Evolutionary conservation across 2,329 filamentous ascomycete genomes (phyloP), one percentile per base, ranked within the genome.

Genomic region (Penicillium sp.): DNA sequence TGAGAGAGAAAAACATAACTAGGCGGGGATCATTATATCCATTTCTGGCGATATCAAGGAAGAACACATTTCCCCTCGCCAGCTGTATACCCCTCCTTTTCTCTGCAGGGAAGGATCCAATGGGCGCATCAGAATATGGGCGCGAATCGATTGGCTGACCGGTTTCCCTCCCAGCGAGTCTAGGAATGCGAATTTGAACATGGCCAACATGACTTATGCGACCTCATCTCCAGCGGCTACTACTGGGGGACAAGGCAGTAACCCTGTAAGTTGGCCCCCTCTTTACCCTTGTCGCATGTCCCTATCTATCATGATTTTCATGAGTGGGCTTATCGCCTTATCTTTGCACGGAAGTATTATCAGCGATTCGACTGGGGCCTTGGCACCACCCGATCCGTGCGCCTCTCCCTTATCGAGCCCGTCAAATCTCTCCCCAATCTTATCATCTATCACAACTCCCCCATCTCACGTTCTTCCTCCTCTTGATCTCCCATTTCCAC

Each of bases 191-290:
- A 74, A 76, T 67, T 75, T 78, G 74, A 81, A 72, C 72, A 83
- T 85, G 80, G 82, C 79, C 68, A 83, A 75, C 72, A 83, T 86
- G 80, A 84, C 80, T 64, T 86, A 85, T 72, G 81, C 84, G 67
- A 87, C 84, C 62, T 84, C 85, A 63, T 87, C 86, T 46, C 85
- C 86, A 48, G 85, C 86, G 59, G 84, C 84, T 42, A 88, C 86
- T 42, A 83, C 85, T 60, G 86, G 84, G 63, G 86, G 86, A 53
- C 85, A 86, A 71, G 83, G 83, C 62, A 77, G 72, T 61, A 74
- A 70, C 61, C 75, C 76, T 54, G 75, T 79, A 66, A 77, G 77
- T 78, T 49, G 25, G 55, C 21, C 52, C n/a, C 43, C 8, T 26
- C 11, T 25, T 21, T 21, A 13, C 25, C 21, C 3, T 50, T 42